These are phyloP conservation scores for Globisporangium viniferum DNA, from an alignment of 352 stramenopile genomes.

Conservation along the genomic window DNA sequence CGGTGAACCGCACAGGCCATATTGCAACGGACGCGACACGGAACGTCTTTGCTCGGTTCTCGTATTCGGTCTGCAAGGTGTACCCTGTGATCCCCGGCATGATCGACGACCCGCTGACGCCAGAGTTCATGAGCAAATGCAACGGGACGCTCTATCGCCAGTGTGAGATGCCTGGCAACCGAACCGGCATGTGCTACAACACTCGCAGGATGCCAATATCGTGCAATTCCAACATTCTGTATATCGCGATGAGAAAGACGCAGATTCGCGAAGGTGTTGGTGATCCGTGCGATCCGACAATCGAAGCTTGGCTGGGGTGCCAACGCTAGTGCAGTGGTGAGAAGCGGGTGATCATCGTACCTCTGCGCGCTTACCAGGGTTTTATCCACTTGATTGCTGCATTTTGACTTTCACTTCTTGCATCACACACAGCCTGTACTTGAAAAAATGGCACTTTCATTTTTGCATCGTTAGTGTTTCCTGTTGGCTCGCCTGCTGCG, in stretches of 20 bases:
- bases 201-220: background rate
- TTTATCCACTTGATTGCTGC: constrained; percentile 2
- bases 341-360: background rate
- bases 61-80: background rate
- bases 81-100: background rate
- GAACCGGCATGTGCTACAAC: constrained; percentile 7
- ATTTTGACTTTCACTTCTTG: constrained; percentile 3
- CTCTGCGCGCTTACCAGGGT: background rate
- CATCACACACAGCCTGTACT: background rate
- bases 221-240: background rate
- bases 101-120: background rate
- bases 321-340: background rate
- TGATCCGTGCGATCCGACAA: background rate
- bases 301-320: constrained; percentile 5
- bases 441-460: background rate
- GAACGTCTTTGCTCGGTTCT: constrained; percentile 1
- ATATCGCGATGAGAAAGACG: background rate
- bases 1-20: background rate
- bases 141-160: background rate
- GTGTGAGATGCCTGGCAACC: background rate
- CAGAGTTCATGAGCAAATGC: background rate
- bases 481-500: background rate
- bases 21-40: background rate
- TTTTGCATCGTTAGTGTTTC: background rate
- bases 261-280: constrained; percentile 2